A percentile compares a stretch with the other conserved stretches of the same genome.
These are phyloP conservation scores for Crithidia sp. DNA, from an alignment of 208 protist species.

Conservation along the genomic window DNA sequence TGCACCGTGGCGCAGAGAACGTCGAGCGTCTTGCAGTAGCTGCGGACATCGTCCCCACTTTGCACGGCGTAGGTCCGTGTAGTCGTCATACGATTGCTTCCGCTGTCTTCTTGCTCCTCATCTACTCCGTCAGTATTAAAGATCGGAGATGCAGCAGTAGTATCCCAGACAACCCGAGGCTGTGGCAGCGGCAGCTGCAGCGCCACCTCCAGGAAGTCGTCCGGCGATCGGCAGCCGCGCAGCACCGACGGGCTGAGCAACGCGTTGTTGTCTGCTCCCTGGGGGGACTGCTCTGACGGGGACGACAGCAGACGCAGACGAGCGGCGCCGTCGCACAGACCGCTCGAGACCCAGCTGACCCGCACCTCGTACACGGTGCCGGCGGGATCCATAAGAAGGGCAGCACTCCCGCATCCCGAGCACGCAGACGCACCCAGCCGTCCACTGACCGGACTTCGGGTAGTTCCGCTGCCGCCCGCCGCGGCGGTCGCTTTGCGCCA, in stretches of 20 bases:
- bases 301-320: neutral
- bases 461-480: neutral
- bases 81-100: neutral
- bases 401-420: slow-evolving; percentile 10
- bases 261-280: neutral
- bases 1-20: slow-evolving; percentile 44
- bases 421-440: neutral
- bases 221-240: slow-evolving; percentile 36
- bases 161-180: neutral
- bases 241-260: slow-evolving; percentile 24
- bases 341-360: slow-evolving; percentile 7
- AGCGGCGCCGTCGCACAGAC: neutral
- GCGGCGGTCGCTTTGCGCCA: too few species aligned
- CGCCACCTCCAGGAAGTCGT: slow-evolving; percentile 47
- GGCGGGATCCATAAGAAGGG: slow-evolving; percentile 26
- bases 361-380: slow-evolving; percentile 21
- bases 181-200: slow-evolving; percentile 44
- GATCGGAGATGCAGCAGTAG: neutral
- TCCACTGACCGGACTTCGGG: neutral
- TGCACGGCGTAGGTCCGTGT: slow-evolving; percentile 5
- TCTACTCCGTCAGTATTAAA: too few species aligned
- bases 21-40: slow-evolving; percentile 38
- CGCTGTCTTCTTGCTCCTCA: too few species aligned
- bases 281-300: neutral
- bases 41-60: slow-evolving; percentile 31